Percentiles rank a stretch among this genome's conserved stretches.
Conservation (phyloP, 2,329 filamentous ascomycete genomes). For the Albophoma yamanashiensis region DNA sequence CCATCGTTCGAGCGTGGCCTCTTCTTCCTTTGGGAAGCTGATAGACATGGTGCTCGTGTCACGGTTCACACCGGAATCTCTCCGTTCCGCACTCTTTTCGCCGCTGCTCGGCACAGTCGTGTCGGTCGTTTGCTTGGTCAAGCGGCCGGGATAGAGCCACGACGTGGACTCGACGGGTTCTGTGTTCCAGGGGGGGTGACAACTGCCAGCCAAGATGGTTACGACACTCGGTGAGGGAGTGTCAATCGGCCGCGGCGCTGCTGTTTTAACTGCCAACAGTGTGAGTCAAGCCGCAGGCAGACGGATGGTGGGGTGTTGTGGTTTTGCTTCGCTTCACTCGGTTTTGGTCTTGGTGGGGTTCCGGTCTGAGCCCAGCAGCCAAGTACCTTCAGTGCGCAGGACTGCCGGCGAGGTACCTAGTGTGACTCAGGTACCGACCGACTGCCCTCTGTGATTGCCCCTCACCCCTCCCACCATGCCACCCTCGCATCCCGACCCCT, state of each 20-base stretch:
- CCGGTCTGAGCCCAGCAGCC: not conserved
- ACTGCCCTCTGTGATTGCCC: not conserved
- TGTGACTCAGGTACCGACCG: no score
- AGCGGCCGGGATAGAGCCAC: not conserved
- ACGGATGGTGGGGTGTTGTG: not conserved
- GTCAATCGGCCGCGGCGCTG: not conserved
- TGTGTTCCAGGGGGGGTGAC: not conserved
- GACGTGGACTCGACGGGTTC: not conserved
- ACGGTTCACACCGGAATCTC: not conserved
- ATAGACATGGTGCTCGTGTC: slow-evolving; percentile 55
- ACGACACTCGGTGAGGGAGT: not conserved
- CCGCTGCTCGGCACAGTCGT: not conserved
- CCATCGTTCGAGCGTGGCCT: slow-evolving; percentile 76
- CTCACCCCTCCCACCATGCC: not conserved
- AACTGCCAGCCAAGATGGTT: not conserved
- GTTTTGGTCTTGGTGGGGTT: not conserved
- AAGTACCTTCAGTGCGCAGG: not conserved
- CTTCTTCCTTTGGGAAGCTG: slow-evolving; percentile 87
- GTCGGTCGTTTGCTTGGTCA: not conserved
- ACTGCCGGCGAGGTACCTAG: not conserved
- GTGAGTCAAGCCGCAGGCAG: not conserved
- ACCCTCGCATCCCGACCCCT: not conserved
- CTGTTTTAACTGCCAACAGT: not conserved
- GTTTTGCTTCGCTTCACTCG: not conserved
- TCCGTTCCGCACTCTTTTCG: not conserved